Evolutionary conservation across 2,329 filamentous ascomycete genomes (phyloP), one percentile per base, ranked within the genome.

Genomic region (Aureobasidium sp.): DNA sequence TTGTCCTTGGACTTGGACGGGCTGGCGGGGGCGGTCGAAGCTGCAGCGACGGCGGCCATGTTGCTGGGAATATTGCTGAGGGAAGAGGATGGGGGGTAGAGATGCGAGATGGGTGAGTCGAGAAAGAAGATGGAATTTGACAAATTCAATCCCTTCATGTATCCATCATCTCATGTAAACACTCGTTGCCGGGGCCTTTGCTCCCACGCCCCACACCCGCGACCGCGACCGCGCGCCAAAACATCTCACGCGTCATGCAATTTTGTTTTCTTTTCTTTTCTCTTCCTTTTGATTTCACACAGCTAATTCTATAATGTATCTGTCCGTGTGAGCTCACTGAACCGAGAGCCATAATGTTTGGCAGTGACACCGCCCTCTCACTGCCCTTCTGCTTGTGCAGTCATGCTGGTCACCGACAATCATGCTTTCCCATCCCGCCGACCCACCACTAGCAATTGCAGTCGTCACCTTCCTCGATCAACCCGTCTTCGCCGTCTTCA

Each of bases 1-100:
- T 65, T 72, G 58, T 66, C 62, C 57, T 67, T 65, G 55, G 55
- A 55, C 55, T 60, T 56, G 60, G 67, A 61, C 56, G 65, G 60
- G 22, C 65, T 59, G 25, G 62, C 59, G 24, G 62, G 55, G 50
- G 62, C 65, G 52, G 61, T 60, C 12, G 63, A 53, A 48, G 42
- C n/a, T 22, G 58, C 58, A 51, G 62, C 63, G 49, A 62, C 57
- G 50, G 60, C 59, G 55, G 64, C 62, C 64, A 66, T 66, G 45
- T 41, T 55, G 37, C 53, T 37, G 12, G 19, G 21, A 17, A 27
- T 53, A 38, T 39, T 19, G n/a, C 10, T 34, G 44, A n/a, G 5
- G 6, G n/a, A n/a, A n/a, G 16, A 42, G 29, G 42, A 40, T 27
- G 11, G 24, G 34, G 39, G 47, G n/a, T 37, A 17, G 22, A 30